Evolutionary conservation across 495 filamentous ascomycete species (phyloP), one percentile per base, ranked within the genome.

Genomic region (Gamarada debralockiae): DNA sequence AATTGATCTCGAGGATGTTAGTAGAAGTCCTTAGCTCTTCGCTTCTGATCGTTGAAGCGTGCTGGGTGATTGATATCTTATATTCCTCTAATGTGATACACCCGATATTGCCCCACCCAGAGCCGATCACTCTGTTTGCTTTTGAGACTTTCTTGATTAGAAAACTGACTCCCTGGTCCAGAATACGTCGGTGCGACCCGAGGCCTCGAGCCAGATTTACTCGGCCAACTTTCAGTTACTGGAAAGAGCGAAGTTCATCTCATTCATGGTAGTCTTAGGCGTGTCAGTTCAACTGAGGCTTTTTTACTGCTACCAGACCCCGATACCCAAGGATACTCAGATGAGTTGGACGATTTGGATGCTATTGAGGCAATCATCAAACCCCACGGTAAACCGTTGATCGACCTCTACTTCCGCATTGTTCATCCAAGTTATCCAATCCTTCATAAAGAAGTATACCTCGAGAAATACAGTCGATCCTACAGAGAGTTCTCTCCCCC

Each of bases 371-470:
- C 77, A 49, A 71, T 92, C 58, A 86, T 97, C 47, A 81, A 83
- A 41, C 88, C 89, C 8, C 82, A 95, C 67, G 90, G 90, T 29
- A 79, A 82, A 55, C 81, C 82, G 14, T 62, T 96, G 66, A 82
- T 96, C 43, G 86, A 92, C 53, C 76, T 93, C 42, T 97, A 91
- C 74, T 95, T 96, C 58, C 80, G 84, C 48, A 76, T 89, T 48
- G 83, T 97, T 38, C 92, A 96, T 66, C 92, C 90, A 1, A 88
- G 80, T 52, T 95, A 93, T 58, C 92, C 92, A 27, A 88, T 97
- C 53, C 70, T 96, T 46, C 84, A 95, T 60, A 92, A 95, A 71
- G 80, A 83, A 56, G 79, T 89, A 24, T 96, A 95, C 62, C 81
- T 90, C 55, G 87, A 95, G 59, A 87, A 90, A 57, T 90, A 95